Evolutionary conservation across 306 rosid species (phyloP).

Genomic region (Glycine soja): DNA sequence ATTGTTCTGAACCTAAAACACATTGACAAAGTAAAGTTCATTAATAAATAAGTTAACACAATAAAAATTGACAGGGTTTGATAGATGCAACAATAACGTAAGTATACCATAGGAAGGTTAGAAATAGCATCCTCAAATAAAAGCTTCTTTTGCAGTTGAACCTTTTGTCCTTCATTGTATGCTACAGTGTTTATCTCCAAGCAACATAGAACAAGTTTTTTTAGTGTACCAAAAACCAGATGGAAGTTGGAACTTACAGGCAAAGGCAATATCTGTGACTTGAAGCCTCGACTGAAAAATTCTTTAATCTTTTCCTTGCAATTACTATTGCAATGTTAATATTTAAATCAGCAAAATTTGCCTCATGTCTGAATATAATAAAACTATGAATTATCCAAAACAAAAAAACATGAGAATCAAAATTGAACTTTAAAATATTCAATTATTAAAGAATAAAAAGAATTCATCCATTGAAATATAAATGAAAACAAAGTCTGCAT

Average conservation of each 20-base stretch:
- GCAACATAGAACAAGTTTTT: neutral
- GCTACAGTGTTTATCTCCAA: constrained; percentile 71
- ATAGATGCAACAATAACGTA: neutral
- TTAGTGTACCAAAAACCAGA: too few relatives aligned
- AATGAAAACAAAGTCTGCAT: too few relatives aligned
- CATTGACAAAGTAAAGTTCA: neutral
- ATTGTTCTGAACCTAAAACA: constrained; percentile 60
- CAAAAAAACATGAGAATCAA: neutral
- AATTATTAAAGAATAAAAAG: too few relatives aligned
- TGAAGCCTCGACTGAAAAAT: constrained; percentile 61
- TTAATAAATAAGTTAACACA: neutral
- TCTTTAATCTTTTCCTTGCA: constrained; percentile 60
- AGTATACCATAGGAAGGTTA: constrained; percentile 75
- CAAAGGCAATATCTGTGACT: constrained; percentile 61
- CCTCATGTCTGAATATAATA: too few relatives aligned
- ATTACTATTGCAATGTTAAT: constrained; percentile 52
- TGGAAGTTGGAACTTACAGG: constrained; percentile 60
- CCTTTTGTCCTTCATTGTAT: constrained; percentile 53
- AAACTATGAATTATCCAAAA: too few relatives aligned
- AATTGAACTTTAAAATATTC: too few relatives aligned
- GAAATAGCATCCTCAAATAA: constrained; percentile 73
- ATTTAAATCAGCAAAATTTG: neutral
- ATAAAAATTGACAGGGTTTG: neutral
- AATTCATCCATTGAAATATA: too few relatives aligned
- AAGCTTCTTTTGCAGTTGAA: constrained; percentile 59